Evolutionary conservation across 208 protist genomes (phyloP).

Genomic region (Leishmania amazonensis): DNA sequence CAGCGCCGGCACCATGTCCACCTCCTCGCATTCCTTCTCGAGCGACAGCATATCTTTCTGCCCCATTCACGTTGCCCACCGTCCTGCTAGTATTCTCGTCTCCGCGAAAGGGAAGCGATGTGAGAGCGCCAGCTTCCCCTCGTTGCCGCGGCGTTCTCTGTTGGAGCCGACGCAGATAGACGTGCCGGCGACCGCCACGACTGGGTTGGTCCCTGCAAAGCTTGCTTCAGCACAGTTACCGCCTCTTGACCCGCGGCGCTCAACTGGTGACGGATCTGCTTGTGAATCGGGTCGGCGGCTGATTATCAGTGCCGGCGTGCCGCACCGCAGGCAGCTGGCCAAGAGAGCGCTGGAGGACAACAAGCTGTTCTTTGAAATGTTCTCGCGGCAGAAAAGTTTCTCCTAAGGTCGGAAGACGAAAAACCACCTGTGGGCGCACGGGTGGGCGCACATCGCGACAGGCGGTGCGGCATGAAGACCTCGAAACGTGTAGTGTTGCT

Average conservation of each 20-base stretch:
- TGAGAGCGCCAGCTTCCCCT: background rate
- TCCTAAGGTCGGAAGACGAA: background rate
- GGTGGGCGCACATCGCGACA: background rate
- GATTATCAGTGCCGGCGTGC: conserved; percentile 46
- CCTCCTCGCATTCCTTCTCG: conserved; percentile 1
- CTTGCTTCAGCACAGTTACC: background rate
- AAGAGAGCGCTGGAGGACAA: conserved; percentile 78
- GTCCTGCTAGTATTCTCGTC: conserved; percentile 23
- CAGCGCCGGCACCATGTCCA: conserved; percentile 12
- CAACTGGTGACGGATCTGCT: background rate
- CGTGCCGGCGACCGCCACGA: background rate
- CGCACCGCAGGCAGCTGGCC: conserved; percentile 63
- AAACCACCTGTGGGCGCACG: background rate
- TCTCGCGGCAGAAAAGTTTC: conserved; percentile 6
- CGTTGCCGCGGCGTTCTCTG: conserved; percentile 13
- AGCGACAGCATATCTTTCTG: conserved; percentile 16
- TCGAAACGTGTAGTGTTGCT: background rate
- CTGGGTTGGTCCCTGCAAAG: background rate
- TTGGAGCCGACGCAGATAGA: conserved; percentile 2
- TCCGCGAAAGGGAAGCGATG: background rate
- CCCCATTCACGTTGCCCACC: conserved; percentile 16
- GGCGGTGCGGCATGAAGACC: background rate
- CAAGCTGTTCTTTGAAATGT: conserved; percentile 49
- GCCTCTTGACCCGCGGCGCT: background rate
- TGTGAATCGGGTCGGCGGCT: background rate